phyloP scores from a whole-genome alignment of 371 early-diverging fungal species.

The Circinella minor region DNA sequence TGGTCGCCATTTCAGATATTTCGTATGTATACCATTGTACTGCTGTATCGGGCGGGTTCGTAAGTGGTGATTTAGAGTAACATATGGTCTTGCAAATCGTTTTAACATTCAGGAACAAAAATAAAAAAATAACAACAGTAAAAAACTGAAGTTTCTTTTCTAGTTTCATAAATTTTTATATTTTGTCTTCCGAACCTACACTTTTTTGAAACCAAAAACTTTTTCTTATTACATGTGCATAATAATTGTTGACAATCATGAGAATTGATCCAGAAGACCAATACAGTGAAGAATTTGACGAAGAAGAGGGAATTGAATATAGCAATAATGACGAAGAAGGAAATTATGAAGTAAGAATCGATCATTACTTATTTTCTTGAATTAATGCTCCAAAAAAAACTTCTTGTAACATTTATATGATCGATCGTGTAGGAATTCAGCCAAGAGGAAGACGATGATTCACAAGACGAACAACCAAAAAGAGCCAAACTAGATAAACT shows the following conservation, averaged over 20 bases:
- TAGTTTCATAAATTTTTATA: no score
- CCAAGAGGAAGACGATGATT: slow-evolving; percentile 22
- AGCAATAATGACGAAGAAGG: slow-evolving; percentile 19
- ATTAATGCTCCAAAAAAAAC: background rate
- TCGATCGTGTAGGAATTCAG: background rate
- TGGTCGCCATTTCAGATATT: background rate
- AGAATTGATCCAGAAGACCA: slow-evolving; percentile 22
- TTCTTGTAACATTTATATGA: background rate
- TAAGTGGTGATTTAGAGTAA: background rate
- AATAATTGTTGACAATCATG: background rate
- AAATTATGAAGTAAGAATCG: slow-evolving; percentile 12
- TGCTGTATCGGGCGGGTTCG: background rate
- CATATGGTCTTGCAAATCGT: background rate
- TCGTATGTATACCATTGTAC: background rate
- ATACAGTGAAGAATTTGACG: slow-evolving; percentile 19
- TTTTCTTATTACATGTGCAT: background rate
- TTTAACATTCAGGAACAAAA: slow-evolving; percentile 9
- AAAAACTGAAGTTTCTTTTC: background rate
- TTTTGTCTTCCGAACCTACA: background rate
- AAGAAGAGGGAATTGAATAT: slow-evolving; percentile 22
- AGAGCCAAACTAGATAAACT: slow-evolving; percentile 35
- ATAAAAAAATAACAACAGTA: background rate
- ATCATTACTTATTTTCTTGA: background rate
- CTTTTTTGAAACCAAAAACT: background rate
- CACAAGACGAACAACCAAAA: slow-evolving; percentile 31